phyloP scores from a whole-genome alignment of 164 flowering plant species.

The Berberis vulgaris region DNA sequence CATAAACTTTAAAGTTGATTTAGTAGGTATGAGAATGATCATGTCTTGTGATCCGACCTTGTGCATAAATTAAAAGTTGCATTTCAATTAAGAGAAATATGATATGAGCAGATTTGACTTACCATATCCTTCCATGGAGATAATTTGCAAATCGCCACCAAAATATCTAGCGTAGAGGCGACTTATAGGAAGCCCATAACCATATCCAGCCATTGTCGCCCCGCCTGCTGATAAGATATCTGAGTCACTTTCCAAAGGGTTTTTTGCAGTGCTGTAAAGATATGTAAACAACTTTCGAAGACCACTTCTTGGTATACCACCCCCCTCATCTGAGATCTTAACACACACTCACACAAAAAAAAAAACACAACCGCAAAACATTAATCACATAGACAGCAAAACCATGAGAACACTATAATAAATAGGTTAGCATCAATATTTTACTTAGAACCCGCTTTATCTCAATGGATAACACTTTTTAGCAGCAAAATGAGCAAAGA shows the following conservation, averaged over 20 bases:
- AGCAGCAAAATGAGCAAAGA: no score
- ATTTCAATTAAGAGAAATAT: no score
- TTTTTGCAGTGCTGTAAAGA: constrained; percentile 91
- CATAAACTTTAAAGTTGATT: no score
- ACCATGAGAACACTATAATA: no score
- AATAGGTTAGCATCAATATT: no score
- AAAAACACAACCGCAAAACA: background rate
- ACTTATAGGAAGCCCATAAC: constrained; percentile 95
- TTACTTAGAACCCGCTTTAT: no score
- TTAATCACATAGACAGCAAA: no score
- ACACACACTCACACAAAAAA: background rate
- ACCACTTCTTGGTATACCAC: constrained; percentile 96
- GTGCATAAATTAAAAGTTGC: no score
- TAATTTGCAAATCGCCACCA: constrained; percentile 94
- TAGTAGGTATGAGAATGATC: no score
- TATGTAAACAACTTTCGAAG: constrained; percentile 89
- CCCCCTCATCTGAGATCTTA: constrained; percentile 97
- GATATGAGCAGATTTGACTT: constrained; percentile 15
- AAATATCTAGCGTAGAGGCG: constrained; percentile 95
- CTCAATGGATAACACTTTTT: no score
- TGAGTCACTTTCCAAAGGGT: constrained; percentile 55
- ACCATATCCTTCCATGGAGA: constrained; percentile 99
- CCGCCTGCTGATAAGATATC: constrained; percentile 41
- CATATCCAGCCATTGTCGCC: constrained; percentile 95
- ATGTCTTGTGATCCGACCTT: no score